Evolutionary conservation across 2,329 filamentous ascomycete genomes (phyloP).

Genomic region (Didymella lethalis): DNA sequence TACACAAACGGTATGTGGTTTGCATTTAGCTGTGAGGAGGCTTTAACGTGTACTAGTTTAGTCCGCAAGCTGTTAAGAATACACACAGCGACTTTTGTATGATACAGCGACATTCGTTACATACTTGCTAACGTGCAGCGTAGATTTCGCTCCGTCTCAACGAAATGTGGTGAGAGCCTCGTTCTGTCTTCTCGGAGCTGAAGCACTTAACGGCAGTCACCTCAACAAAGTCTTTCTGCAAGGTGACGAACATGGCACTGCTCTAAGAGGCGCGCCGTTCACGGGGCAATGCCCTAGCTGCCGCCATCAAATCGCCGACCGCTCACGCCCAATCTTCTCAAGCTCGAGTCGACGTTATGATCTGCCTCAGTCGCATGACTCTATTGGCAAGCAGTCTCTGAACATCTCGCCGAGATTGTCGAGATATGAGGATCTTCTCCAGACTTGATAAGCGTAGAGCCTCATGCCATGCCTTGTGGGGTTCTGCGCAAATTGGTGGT

Average conservation of each 20-base stretch:
- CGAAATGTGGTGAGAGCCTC: not conserved
- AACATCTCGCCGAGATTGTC: slow-evolving; percentile 1
- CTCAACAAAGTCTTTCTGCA: slow-evolving; percentile 14
- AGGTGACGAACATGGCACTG: slow-evolving; percentile 7
- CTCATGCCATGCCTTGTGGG: slow-evolving; percentile 6
- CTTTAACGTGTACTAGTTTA: not conserved
- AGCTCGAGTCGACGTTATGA: not conserved
- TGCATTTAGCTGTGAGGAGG: not conserved
- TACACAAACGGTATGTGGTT: too few relatives aligned
- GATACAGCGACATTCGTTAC: not conserved
- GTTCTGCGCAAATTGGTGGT: slow-evolving; percentile 8
- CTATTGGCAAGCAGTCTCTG: not conserved
- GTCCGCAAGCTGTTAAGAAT: not conserved
- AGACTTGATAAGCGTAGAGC: slow-evolving; percentile 9
- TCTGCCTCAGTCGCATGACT: not conserved
- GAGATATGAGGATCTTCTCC: slow-evolving; percentile 17
- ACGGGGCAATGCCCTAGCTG: slow-evolving; percentile 18
- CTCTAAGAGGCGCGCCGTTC: slow-evolving; percentile 14
- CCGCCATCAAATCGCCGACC: slow-evolving; percentile 18
- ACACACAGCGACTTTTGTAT: not conserved
- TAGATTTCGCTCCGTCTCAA: not conserved
- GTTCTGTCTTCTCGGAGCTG: not conserved
- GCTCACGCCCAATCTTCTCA: slow-evolving; percentile 8
- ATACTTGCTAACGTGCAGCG: not conserved
- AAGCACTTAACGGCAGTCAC: not conserved